Evolutionary conservation across 2,329 filamentous ascomycete genomes (phyloP).

Genomic region (Aphanocladium album): DNA sequence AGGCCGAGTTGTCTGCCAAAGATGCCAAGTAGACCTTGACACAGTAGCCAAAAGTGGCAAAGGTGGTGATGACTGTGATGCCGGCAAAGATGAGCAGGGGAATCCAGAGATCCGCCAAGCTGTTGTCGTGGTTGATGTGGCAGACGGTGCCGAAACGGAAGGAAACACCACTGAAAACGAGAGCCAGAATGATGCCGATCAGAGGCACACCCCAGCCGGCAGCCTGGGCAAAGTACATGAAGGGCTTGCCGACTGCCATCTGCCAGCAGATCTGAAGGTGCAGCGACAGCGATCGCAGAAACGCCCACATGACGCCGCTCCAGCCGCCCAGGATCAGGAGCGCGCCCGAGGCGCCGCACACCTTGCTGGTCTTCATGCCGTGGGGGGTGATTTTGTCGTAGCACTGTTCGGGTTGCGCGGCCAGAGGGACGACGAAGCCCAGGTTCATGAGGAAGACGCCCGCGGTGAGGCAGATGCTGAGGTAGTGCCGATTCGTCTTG

Average conservation of each 20-base stretch:
- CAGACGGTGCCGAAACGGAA: slow-evolving; percentile 90
- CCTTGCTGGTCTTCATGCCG: slow-evolving; percentile 75
- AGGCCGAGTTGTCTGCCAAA: slow-evolving; percentile 64
- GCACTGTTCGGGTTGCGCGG: slow-evolving; percentile 73
- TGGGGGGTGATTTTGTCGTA: slow-evolving; percentile 88
- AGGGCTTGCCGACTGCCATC: slow-evolving; percentile 76
- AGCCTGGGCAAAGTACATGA: slow-evolving; percentile 80
- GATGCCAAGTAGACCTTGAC: slow-evolving; percentile 91
- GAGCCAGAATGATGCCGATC: slow-evolving; percentile 67
- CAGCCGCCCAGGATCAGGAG: slow-evolving; percentile 84
- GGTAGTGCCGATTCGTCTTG: slow-evolving; percentile 86
- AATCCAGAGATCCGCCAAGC: slow-evolving; percentile 82
- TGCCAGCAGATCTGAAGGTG: slow-evolving; percentile 99
- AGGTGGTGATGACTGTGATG: slow-evolving; percentile 71
- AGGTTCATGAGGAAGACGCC: slow-evolving; percentile 78
- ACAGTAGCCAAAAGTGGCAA: slow-evolving; percentile 85
- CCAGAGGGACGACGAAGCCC: slow-evolving; percentile 85
- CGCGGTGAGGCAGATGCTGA: slow-evolving; percentile 80
- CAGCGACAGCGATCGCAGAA: slow-evolving; percentile 82
- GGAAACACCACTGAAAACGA: slow-evolving; percentile 85
- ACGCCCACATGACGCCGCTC: slow-evolving; percentile 82
- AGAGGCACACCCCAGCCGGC: slow-evolving; percentile 81
- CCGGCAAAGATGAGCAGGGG: slow-evolving; percentile 76
- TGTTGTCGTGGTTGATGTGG: slow-evolving; percentile 88
- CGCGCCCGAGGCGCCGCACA: slow-evolving; percentile 84